These are phyloP conservation scores for Austroboletus eburneus DNA, from an alignment of 768 basidiomycete genomes.

Conservation along the genomic window DNA sequence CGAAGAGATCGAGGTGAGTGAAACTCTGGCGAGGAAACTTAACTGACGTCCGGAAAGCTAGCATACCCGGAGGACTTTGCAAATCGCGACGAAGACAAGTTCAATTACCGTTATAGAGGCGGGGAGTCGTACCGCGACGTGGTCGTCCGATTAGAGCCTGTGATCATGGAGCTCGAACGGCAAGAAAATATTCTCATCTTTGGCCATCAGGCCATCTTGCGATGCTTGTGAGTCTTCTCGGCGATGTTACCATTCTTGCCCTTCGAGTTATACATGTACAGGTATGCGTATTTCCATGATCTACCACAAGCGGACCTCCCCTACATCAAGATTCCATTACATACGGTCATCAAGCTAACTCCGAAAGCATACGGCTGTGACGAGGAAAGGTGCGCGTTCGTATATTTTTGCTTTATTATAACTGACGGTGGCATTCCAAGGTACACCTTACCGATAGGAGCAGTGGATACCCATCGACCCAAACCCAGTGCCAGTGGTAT, in stretches of 20 bases:
- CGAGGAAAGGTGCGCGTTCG: conserved; percentile 72
- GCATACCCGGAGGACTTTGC: conserved; percentile 98
- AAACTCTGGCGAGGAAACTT: neutral
- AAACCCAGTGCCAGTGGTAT: conserved; percentile 30
- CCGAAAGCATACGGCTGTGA: conserved; percentile 99
- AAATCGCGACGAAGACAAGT: conserved; percentile 98
- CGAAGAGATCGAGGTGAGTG: conserved; percentile 88
- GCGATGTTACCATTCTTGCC: neutral
- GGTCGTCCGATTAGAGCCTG: conserved; percentile 89
- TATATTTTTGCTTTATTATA: neutral
- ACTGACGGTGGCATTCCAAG: conserved; percentile 35
- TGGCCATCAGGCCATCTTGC: conserved; percentile 90
- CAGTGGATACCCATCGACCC: conserved; percentile 91
- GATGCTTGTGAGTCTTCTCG: conserved; percentile 56
- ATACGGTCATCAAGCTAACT: conserved; percentile 97
- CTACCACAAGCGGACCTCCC: conserved; percentile 90
- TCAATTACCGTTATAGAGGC: conserved; percentile 95
- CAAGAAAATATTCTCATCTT: conserved; percentile 97
- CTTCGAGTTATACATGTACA: conserved; percentile 25
- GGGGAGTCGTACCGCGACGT: conserved; percentile 99
- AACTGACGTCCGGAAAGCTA: conserved; percentile 44
- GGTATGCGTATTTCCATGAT: conserved; percentile 96
- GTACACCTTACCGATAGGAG: conserved; percentile 84
- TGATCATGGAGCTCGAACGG: conserved; percentile 98
- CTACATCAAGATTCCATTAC: conserved; percentile 95